These are phyloP conservation scores for Aquilaria yunnanensis DNA, from an alignment of 345 rosid genomes.

Conservation along the genomic window DNA sequence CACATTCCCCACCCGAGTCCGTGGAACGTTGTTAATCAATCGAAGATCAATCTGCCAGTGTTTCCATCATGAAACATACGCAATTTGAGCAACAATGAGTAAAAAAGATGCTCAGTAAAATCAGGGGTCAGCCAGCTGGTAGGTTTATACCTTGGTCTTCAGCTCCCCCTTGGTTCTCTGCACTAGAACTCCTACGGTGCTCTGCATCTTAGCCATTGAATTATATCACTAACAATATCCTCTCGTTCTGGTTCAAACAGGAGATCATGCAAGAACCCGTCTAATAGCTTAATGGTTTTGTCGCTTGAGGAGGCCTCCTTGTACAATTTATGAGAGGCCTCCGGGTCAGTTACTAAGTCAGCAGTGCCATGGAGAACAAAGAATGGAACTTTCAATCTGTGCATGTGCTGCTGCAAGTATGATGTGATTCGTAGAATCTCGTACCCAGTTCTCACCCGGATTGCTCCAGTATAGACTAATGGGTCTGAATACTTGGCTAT, in stretches of 20 bases:
- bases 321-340: conserved; percentile 56
- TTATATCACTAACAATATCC: conserved; percentile 50
- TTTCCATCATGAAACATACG: no score
- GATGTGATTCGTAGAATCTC: conserved; percentile 74
- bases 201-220: conserved; percentile 63
- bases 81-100: no score
- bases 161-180: no score
- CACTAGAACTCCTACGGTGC: neutral
- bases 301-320: conserved; percentile 65
- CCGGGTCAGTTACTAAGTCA: conserved; percentile 80
- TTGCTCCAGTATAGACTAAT: conserved; percentile 77
- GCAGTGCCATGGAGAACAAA: conserved; percentile 84
- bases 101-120: no score
- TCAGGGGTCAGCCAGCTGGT: no score
- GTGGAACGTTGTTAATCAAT: no score
- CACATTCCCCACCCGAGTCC: no score
- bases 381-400: conserved; percentile 60
- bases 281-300: conserved; percentile 60
- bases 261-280: conserved; percentile 82
- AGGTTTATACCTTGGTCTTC: no score
- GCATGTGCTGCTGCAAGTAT: conserved; percentile 59
- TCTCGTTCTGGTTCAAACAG: conserved; percentile 85
- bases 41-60: no score
- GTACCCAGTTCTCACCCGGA: conserved; percentile 83
- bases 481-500: conserved; percentile 86